These are phyloP conservation scores for Podospora australis DNA, from an alignment of 495 filamentous ascomycete genomes.

Conservation along the genomic window DNA sequence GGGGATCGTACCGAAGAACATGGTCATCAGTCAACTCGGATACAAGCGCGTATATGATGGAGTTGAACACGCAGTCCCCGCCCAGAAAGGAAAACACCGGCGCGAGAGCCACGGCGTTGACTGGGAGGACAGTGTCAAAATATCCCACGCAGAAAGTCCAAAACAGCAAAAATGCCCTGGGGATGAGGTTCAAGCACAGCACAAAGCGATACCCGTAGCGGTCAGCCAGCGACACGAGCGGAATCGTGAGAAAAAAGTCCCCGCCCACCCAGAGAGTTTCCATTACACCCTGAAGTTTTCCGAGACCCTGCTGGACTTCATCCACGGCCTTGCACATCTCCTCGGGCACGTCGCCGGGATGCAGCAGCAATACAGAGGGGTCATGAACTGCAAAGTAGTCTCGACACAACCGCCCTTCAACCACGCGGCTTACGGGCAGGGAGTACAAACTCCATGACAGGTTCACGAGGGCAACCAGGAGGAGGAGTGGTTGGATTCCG, in stretches of 20 bases:
- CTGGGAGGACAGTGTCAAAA: constrained; percentile 32
- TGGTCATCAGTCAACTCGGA: constrained; percentile 34
- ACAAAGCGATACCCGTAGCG: constrained; percentile 30
- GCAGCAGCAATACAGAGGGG: constrained; percentile 22
- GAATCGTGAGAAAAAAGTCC: constrained; percentile 43
- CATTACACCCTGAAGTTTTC: constrained; percentile 37
- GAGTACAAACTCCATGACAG: constrained; percentile 40
- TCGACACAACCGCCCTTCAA: constrained; percentile 41
- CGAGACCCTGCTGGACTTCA: constrained; percentile 36
- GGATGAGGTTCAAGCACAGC: constrained; percentile 35
- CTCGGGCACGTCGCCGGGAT: constrained; percentile 35
- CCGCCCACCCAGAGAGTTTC: constrained; percentile 41
- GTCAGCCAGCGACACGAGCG: constrained; percentile 34
- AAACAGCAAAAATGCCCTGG: constrained; percentile 32
- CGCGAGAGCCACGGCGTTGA: constrained; percentile 29
- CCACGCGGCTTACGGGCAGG: constrained; percentile 41
- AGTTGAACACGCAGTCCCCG: constrained; percentile 43
- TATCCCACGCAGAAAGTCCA: constrained; percentile 37
- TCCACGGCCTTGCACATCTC: constrained; percentile 43
- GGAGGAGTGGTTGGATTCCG: constrained; percentile 27
- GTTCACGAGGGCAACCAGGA: constrained; percentile 36
- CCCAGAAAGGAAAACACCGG: constrained; percentile 36
- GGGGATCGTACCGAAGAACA: constrained; percentile 26
- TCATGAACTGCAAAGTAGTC: constrained; percentile 37
- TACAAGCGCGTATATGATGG: constrained; percentile 37